Evolutionary conservation across 257 asterid genomes (phyloP), one percentile per base, ranked within the genome.

Genomic region (Misopates orontium): DNA sequence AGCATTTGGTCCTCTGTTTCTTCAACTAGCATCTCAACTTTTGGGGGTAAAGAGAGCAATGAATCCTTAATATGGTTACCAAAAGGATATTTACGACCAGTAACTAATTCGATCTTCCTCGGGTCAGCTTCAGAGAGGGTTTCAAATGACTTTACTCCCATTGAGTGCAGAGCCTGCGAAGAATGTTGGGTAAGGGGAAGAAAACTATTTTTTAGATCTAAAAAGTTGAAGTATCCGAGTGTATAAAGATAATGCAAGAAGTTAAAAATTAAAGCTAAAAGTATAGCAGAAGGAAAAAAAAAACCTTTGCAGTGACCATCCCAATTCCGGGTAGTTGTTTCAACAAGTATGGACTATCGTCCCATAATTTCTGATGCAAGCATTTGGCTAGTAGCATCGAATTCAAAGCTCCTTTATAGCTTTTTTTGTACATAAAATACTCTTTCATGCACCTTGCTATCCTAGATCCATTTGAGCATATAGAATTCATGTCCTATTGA

Each of bases 231-330:
- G 20, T 21, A 47, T 28, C 59, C 71, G 68, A 24, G 59, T 56
- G 36, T 69, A 60, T 62, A 51, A 45, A 52, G 59, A 45, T 49
- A 58, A 65, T 23, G 49, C 39, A 45, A n/a, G 36, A 66, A 67
- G 60, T 49, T 62, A 44, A 61, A 4, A 58, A 28, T 8, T 10
- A 16, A 23, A 14, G 41, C 15, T 3, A 36, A 36, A 36, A 36
- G 1, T 2, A 36, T 36, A 25, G 10, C 17, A 13, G 8, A 18
- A 55, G 9, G 13, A 18, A 36, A 71, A 71, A 71, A 70, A 78
- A 62, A 51, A 93, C 99, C 97, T 93, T 93, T 68, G 99, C 99
- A 22, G 99, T 93, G 78, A 93, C 99, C 96, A 87, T 87, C 48
- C 99, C 99, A 52, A 93, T 90, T 75, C 99, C 99, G 31, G 95